phyloP scores from a whole-genome alignment of 225 moss, liverwort and hornwort genomes.

The Antitrichia curtipendula region DNA sequence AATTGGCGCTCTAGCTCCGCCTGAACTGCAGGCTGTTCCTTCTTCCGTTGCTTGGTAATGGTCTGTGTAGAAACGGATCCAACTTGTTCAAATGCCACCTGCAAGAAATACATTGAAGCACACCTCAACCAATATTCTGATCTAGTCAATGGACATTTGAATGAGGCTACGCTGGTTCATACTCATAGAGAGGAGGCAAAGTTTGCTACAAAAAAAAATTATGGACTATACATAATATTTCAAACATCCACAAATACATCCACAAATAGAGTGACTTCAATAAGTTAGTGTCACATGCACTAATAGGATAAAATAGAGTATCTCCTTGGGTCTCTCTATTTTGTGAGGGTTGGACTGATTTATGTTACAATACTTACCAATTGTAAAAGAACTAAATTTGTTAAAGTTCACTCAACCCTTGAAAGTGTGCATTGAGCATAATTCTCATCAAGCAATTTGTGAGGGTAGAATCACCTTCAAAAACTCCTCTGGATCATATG shows the following conservation, averaged over 20 bases:
- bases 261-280: background rate
- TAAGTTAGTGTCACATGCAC: too few relatives aligned
- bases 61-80: conserved; percentile 65
- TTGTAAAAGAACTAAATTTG: background rate
- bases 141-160: background rate
- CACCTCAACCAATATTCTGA: background rate
- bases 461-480: conserved; percentile 41
- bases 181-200: background rate
- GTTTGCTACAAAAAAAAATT: background rate
- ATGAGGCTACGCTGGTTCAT: background rate
- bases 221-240: too few relatives aligned
- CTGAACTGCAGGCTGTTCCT: conserved; percentile 73
- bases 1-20: conserved; percentile 82
- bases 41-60: conserved; percentile 83
- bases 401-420: background rate
- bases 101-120: background rate
- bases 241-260: background rate
- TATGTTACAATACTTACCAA: too few relatives aligned
- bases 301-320: background rate
- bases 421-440: background rate
- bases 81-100: conserved; percentile 91
- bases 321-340: background rate
- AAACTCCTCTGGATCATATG: conserved; percentile 76
- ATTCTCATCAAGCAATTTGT: background rate
- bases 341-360: background rate